Conservation (phyloP, 2,329 filamentous ascomycete genomes). For the Cercospora zeina region DNA sequence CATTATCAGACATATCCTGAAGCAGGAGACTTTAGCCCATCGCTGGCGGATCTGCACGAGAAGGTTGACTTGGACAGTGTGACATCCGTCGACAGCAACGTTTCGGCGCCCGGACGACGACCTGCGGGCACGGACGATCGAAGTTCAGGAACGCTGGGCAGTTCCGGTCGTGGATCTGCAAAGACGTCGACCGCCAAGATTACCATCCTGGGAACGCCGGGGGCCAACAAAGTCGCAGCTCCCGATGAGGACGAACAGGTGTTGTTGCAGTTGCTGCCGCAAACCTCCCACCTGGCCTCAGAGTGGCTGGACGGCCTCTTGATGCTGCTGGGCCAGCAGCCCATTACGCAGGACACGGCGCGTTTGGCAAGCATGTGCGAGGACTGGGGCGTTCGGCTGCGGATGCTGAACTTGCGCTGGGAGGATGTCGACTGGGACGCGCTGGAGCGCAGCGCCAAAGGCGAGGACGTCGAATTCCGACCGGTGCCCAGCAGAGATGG, state of each 20-base stretch:
- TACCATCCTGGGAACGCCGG: conserved; percentile 70
- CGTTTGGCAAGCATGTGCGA: conserved; percentile 82
- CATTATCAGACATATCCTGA: conserved; percentile 84
- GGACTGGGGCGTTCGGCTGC: conserved; percentile 89
- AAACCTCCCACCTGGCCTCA: conserved; percentile 78
- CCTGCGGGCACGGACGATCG: conserved; percentile 50
- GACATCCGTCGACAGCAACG: conserved; percentile 91
- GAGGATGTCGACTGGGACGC: conserved; percentile 65
- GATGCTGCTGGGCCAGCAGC: conserved; percentile 91
- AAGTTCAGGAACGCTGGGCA: conserved; percentile 32
- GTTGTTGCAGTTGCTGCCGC: conserved; percentile 79
- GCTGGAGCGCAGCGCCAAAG: conserved; percentile 43
- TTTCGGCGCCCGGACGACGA: conserved; percentile 64
- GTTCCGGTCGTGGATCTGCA: conserved; percentile 22
- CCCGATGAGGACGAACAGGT: conserved; percentile 58
- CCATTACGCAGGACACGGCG: conserved; percentile 94
- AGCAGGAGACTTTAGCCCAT: conserved; percentile 56
- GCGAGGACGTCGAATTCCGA: conserved; percentile 33
- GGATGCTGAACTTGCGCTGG: conserved; percentile 85
- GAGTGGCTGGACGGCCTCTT: conserved; percentile 96
- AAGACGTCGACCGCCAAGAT: conserved; percentile 70
- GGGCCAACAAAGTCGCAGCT: neutral
- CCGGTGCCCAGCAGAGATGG: conserved; percentile 76
- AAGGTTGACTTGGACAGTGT: conserved; percentile 86
- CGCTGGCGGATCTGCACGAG: conserved; percentile 70